These are phyloP conservation scores for Entophlyctis luteolus DNA, from an alignment of 192 early-diverging fungal species.

Conservation along the genomic window DNA sequence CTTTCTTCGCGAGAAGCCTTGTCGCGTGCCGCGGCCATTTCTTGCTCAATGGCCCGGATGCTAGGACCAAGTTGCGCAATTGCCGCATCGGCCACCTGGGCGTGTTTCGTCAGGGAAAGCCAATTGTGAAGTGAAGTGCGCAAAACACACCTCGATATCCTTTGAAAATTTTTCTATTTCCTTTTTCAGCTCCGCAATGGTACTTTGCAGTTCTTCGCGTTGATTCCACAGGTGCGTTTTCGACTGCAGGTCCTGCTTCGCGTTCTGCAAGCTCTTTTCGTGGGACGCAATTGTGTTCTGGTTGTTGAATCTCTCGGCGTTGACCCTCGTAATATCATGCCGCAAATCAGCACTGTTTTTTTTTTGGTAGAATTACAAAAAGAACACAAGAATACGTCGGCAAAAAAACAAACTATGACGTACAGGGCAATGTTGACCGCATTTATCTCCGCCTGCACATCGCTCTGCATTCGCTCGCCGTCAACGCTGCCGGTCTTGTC, in stretches of 20 bases:
- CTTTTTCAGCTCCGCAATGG: slow-evolving; percentile 38
- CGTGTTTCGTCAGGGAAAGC: too few species aligned
- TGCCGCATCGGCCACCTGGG: slow-evolving; percentile 18
- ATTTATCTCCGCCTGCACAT: slow-evolving; percentile 61
- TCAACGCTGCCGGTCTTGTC: slow-evolving; percentile 56
- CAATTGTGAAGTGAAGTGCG: too few species aligned
- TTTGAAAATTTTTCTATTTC: slow-evolving; percentile 39
- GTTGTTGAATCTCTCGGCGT: slow-evolving; percentile 47
- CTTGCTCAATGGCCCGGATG: slow-evolving; percentile 23
- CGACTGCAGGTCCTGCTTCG: slow-evolving; percentile 29
- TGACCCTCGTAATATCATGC: slow-evolving; percentile 51
- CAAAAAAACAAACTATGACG: neutral
- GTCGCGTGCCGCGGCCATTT: slow-evolving; percentile 20
- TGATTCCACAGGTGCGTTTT: slow-evolving; percentile 40
- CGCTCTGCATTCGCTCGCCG: slow-evolving; percentile 50
- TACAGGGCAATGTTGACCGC: slow-evolving; percentile 45
- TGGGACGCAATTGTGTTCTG: slow-evolving; percentile 48
- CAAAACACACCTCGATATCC: slow-evolving; percentile 29
- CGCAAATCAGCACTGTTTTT: slow-evolving; percentile 38
- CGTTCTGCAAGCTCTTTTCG: slow-evolving; percentile 34
- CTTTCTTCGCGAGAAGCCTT: neutral
- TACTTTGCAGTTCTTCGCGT: slow-evolving; percentile 31
- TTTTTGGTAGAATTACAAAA: neutral
- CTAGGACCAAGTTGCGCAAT: slow-evolving; percentile 14
- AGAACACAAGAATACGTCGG: neutral